phyloP scores from a whole-genome alignment of 169 alveolate species.

The Cryptosporidium parvum region DNA sequence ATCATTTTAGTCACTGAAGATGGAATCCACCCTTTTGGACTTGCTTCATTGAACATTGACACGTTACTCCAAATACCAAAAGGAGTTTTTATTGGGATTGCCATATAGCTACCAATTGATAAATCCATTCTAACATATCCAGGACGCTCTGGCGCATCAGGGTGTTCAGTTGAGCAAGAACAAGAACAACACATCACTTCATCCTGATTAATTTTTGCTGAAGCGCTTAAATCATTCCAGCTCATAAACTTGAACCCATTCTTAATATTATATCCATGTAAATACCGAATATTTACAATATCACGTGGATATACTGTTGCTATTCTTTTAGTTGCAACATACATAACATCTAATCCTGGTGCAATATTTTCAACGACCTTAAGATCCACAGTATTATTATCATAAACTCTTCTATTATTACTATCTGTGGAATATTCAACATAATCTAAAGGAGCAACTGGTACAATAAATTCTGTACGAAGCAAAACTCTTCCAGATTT shows the following conservation, averaged over 20 bases:
- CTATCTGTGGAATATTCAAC: conserved; percentile 75
- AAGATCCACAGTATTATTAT: conserved; percentile 75
- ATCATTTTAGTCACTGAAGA: conserved; percentile 77
- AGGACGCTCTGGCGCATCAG: conserved; percentile 79
- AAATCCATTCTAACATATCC: conserved; percentile 78
- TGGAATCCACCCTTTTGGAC: conserved; percentile 83
- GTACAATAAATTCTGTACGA: conserved; percentile 76
- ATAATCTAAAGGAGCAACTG: conserved; percentile 66
- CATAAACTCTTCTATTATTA: conserved; percentile 77
- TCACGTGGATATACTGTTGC: conserved; percentile 83
- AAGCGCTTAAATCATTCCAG: conserved; percentile 23
- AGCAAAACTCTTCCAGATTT: conserved; percentile 77
- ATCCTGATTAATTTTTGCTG: conserved; percentile 10
- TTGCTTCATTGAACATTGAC: conserved; percentile 80
- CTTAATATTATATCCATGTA: conserved; percentile 63
- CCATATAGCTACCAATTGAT: conserved; percentile 80
- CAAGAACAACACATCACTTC: conserved; percentile 77
- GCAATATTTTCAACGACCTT: conserved; percentile 73
- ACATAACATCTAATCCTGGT: conserved; percentile 76
- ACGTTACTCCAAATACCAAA: conserved; percentile 82
- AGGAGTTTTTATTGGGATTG: conserved; percentile 81
- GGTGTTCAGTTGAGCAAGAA: conserved; percentile 81
- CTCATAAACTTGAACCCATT: conserved; percentile 20
- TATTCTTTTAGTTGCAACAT: conserved; percentile 78
- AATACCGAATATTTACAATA: conserved; percentile 77